A percentile compares a stretch with the other conserved stretches of the same genome.
These are phyloP conservation scores for Penicillium freii DNA, from an alignment of 2,329 filamentous ascomycete species.

Conservation along the genomic window DNA sequence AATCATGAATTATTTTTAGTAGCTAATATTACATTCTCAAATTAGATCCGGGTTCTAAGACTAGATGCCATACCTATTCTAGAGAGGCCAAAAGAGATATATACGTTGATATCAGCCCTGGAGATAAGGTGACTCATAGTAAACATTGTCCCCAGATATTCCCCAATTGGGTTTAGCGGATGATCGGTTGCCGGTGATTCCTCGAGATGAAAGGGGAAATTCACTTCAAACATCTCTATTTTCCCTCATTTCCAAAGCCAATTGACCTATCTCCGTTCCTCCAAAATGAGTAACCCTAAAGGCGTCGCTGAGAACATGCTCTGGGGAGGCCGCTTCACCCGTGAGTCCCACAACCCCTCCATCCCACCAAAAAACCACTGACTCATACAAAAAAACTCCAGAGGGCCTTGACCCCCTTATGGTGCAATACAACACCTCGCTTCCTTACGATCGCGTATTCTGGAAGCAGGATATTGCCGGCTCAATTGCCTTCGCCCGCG, in stretches of 20 bases:
- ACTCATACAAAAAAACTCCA: conserved; percentile 36
- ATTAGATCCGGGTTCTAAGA: neutral
- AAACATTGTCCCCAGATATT: conserved; percentile 12
- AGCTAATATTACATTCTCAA: neutral
- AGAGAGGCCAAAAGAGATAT: too few species aligned
- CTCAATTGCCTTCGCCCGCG: conserved; percentile 76
- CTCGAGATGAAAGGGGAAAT: conserved; percentile 8
- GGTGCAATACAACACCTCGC: conserved; percentile 78
- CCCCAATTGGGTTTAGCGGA: conserved; percentile 12
- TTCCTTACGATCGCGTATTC: conserved; percentile 74
- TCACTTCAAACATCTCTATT: conserved; percentile 7
- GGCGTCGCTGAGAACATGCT: conserved; percentile 53
- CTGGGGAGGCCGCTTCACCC: conserved; percentile 62
- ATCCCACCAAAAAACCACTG: conserved; percentile 13
- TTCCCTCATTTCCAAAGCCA: conserved; percentile 5
- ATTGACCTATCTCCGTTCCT: conserved; percentile 12
- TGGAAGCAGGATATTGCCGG: conserved; percentile 79
- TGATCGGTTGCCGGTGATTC: conserved; percentile 9
- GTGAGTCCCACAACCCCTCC: conserved; percentile 33
- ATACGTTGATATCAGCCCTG: neutral
- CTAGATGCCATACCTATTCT: too few species aligned
- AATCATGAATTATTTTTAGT: neutral
- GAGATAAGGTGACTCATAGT: conserved; percentile 1
- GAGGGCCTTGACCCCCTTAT: conserved; percentile 83
- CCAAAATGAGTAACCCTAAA: conserved; percentile 39